These are phyloP conservation scores for Coniosporium tulheliwenetii DNA, from an alignment of 2,329 filamentous ascomycete species.

Conservation along the genomic window DNA sequence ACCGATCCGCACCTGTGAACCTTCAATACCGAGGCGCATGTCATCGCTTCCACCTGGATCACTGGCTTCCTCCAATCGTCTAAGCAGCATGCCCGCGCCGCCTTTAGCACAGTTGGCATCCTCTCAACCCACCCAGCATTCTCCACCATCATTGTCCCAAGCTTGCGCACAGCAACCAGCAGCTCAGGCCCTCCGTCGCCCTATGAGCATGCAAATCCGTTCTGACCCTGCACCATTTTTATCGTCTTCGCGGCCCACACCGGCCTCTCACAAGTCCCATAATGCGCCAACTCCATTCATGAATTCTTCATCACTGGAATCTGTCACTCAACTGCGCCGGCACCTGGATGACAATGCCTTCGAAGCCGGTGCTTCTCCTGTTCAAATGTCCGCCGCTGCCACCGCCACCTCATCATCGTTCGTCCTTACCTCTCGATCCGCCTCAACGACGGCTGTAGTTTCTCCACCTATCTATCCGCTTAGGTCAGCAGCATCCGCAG, in stretches of 20 bases:
- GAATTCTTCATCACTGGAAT: no score
- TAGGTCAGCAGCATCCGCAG: background rate
- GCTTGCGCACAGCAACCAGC: slow-evolving; percentile 4
- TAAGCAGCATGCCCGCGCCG: background rate
- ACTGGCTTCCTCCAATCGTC: background rate
- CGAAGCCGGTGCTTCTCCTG: background rate
- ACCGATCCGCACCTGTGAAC: slow-evolving; percentile 2
- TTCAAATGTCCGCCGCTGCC: background rate
- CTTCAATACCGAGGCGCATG: background rate
- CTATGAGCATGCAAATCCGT: slow-evolving; percentile 27
- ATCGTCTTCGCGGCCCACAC: slow-evolving; percentile 16
- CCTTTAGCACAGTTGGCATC: background rate
- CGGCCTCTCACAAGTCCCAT: slow-evolving; percentile 1
- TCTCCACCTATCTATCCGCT: background rate
- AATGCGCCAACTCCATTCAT: no score
- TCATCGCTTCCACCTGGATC: background rate
- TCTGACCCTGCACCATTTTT: slow-evolving; percentile 27
- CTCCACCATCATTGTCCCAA: background rate
- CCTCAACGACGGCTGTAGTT: background rate
- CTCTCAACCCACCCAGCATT: background rate
- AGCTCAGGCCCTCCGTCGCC: slow-evolving; percentile 20
- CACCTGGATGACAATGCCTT: background rate
- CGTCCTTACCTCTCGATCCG: background rate
- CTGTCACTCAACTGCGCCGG: no score
- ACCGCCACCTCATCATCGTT: background rate